Evolutionary conservation across 305 asterid genomes (phyloP).

Genomic region (Rubia balearica): DNA sequence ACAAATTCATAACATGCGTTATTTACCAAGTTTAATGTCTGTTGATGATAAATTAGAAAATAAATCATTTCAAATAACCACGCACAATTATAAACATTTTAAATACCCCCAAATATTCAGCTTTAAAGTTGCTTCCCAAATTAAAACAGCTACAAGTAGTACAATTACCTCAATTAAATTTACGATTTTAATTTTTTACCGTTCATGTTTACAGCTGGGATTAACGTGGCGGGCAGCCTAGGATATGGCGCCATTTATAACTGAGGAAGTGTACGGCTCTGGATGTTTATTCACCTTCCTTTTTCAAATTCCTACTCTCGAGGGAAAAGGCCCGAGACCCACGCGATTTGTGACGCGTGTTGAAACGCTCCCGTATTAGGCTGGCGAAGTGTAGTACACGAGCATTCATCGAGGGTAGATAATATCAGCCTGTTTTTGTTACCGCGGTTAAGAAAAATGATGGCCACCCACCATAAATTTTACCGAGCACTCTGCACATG

Average conservation of each 20-base stretch:
- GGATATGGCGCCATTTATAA: slow-evolving; percentile 58
- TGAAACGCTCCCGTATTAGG: background rate
- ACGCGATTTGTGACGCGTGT: slow-evolving; percentile 1
- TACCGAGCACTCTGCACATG: slow-evolving; percentile 11
- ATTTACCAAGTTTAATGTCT: no score
- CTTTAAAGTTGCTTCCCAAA: background rate
- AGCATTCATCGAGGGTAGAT: background rate
- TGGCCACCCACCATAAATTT: background rate
- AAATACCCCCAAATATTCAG: no score
- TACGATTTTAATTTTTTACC: slow-evolving; percentile 9
- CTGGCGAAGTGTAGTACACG: slow-evolving; percentile 3
- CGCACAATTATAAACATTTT: no score
- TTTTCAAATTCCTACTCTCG: slow-evolving; percentile 20
- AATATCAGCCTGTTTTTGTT: background rate
- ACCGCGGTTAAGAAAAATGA: background rate
- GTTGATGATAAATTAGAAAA: no score
- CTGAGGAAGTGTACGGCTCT: slow-evolving; percentile 43
- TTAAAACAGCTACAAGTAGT: background rate
- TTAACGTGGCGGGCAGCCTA: slow-evolving; percentile 74
- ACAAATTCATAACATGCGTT: no score
- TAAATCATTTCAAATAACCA: no score
- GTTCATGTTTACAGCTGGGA: slow-evolving; percentile 40
- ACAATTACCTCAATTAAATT: background rate
- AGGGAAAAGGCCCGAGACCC: background rate
- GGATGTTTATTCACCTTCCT: slow-evolving; percentile 49